Base-by-base conservation (phyloP, 208 protist species). In the Strigomonas culicis region DNA sequence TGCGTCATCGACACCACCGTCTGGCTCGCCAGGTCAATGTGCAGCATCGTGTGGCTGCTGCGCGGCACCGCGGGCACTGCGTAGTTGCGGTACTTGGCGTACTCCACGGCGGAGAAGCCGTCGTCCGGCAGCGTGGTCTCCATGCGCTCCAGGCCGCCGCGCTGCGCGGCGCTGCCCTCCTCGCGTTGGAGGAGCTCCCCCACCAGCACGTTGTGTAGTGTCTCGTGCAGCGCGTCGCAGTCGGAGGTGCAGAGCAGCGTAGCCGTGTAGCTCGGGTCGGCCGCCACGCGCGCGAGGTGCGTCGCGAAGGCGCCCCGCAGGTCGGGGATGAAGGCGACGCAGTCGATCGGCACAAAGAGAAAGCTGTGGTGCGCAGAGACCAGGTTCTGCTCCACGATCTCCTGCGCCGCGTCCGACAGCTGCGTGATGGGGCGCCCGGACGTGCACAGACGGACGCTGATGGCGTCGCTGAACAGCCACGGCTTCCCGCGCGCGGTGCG, bases 321-420 rank as follows among this genome's bases (percentile, higher is more conserved):
- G 56, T 87, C 83, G 36, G 66, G 79, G 51, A 92, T 80, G 59
- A 84, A 74, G 36, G 77, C 57, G 28, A 95, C 55, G 28, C 63
- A 65, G 73, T 90, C 82, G 61, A 95, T 89, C 2, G 90, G 86
- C 13, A 88, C 79, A 51, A 93, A 81, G 17, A 95, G 73, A 61
- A 95, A 90, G 6, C 82, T 88, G 28, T 81, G 80, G 55, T 76
- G 72, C 64, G 90, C 79, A n/a, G 76, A 72, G 32, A 95, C 78
- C 24, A 93, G 59, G 68, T 95, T 93, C 63, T 79, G 79, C 41
- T 93, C 75, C 7, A 77, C 71, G 51, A 93, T 84, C 58, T 88
- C 85, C 17, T 70, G 49, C 10, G 62, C 64, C 30, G 79, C 83
- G n/a, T 90, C 90, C 30, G 70, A 74, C 19, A 92, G 58, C 11